Base-by-base conservation (phyloP, 805 yeast species). In the Candida maris region DNA sequence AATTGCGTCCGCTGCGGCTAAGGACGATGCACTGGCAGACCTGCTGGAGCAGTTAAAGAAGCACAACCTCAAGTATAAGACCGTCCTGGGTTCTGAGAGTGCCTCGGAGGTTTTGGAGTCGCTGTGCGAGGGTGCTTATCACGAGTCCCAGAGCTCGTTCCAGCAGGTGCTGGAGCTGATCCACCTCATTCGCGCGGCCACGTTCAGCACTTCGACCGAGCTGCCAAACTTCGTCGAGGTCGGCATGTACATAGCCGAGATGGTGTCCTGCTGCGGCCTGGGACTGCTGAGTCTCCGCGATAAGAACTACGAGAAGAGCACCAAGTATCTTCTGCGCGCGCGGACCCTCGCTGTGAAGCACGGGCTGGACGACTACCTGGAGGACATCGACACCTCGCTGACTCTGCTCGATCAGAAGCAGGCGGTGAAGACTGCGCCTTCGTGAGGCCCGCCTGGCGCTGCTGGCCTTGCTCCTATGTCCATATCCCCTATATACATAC, bases 191-290 rank as follows among this genome's bases (percentile, higher is more conserved):
- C 27, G 42, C 5, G 32, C 40, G 4, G 45, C 48, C 0, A 33
- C 48, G 8, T 37, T 33, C 23, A 41, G 34, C 20, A 22, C 38
- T 5, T 31, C 39, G 2, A 24, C 44, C 5, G 35, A 36, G 21
- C 26, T 44, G 10, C 46, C 52, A 5, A 43, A 45, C 21, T 37
- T 33, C 14, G 42, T 43, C 8, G 38, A 36, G 28, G 37, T 43
- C 14, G 44, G 45, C 12, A 27, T 43, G 39, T 37, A 45, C 21
- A 12, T 43, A 9, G 39, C 48, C 1, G 49, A 45, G 35, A 40
- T 48, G 44, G 38, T 48, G 19, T 37, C 48, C 9, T 38, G 45
- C 18, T 38, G 45, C n/a, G 46, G 45, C 8, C 27, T 48, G 28
- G 52, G 46, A 9, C 32, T 45, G 35, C 41, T 43, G 22, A 35